Evolutionary conservation across 148 eudicot genomes (phyloP).

Genomic region (Talinum fruticosum): DNA sequence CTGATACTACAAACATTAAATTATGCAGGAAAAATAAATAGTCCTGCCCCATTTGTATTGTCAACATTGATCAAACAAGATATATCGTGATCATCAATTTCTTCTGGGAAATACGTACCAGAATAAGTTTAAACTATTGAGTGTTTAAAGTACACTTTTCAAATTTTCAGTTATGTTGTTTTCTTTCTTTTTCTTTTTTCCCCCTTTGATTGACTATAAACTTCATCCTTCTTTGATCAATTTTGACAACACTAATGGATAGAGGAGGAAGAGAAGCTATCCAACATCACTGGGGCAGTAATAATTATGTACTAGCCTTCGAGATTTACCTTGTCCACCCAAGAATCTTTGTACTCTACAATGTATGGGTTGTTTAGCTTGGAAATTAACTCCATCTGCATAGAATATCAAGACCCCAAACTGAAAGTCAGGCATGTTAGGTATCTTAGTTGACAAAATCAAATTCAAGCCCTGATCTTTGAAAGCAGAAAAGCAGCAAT

Average conservation of each 20-base stretch:
- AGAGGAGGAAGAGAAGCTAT: neutral
- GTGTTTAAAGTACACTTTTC: neutral
- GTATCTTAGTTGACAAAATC: neutral
- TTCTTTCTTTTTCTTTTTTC: no score
- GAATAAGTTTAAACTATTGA: no score
- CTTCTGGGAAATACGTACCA: neutral
- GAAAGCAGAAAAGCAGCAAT: neutral
- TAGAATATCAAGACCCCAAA: slow-evolving; percentile 3
- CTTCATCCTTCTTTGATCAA: neutral
- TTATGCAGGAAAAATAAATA: neutral
- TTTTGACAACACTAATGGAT: neutral
- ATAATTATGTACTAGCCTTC: neutral
- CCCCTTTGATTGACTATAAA: neutral
- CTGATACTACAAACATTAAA: neutral
- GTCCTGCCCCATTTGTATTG: neutral
- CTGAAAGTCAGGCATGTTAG: slow-evolving; percentile 4
- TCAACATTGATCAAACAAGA: neutral
- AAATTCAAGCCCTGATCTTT: neutral
- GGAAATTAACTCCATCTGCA: slow-evolving; percentile 77
- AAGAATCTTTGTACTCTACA: slow-evolving; percentile 83
- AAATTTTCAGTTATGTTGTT: no score
- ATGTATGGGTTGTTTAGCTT: slow-evolving; percentile 80
- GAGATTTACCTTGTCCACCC: slow-evolving; percentile 80
- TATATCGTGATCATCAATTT: neutral
- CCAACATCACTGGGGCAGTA: neutral